A percentile compares a stretch with the other conserved stretches of the same genome.
Evolutionary conservation across 2,329 filamentous ascomycete species (phyloP).

Genomic region (Pseudopithomyces maydicus): DNA sequence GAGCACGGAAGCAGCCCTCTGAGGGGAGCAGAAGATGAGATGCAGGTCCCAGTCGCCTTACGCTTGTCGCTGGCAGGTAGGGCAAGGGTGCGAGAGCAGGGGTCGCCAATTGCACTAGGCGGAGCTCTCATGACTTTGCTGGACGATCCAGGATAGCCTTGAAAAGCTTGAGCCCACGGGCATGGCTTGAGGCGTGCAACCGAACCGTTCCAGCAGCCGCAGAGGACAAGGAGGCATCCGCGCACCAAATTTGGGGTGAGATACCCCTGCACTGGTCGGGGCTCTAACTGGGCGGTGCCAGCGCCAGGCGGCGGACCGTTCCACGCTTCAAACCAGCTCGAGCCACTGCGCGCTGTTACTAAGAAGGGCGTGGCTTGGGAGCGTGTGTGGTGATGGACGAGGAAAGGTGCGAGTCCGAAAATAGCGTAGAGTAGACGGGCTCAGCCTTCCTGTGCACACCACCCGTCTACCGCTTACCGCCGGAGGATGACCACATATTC

Average conservation of each 20-base stretch:
- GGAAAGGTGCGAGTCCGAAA: constrained; percentile 24
- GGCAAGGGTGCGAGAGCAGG: constrained; percentile 22
- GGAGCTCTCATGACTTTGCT: constrained; percentile 15
- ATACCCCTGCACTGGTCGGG: constrained; percentile 14
- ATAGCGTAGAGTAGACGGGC: constrained; percentile 32
- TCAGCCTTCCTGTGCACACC: constrained; percentile 36
- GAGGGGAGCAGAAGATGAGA: constrained; percentile 28
- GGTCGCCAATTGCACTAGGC: constrained; percentile 33
- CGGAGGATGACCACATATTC: constrained; percentile 23
- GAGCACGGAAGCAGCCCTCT: constrained; percentile 12
- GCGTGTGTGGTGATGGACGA: constrained; percentile 12
- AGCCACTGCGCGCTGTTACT: constrained; percentile 29
- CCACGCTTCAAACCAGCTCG: constrained; percentile 36
- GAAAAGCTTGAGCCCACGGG: constrained; percentile 41
- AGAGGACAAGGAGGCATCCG: constrained; percentile 32
- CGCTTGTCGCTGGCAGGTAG: constrained; percentile 21
- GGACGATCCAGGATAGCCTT: constrained; percentile 26
- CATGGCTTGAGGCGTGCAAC: constrained; percentile 40
- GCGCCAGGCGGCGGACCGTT: constrained; percentile 45
- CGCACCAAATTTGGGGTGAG: constrained; percentile 37
- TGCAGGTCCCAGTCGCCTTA: constrained; percentile 35
- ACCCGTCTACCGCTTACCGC: constrained; percentile 33
- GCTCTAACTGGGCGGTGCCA: constrained; percentile 25
- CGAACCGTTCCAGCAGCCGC: constrained; percentile 42
- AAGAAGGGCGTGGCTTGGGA: constrained; percentile 40